These are phyloP conservation scores for Achaetomium macrosporum DNA, from an alignment of 2,329 filamentous ascomycete species.

Conservation along the genomic window DNA sequence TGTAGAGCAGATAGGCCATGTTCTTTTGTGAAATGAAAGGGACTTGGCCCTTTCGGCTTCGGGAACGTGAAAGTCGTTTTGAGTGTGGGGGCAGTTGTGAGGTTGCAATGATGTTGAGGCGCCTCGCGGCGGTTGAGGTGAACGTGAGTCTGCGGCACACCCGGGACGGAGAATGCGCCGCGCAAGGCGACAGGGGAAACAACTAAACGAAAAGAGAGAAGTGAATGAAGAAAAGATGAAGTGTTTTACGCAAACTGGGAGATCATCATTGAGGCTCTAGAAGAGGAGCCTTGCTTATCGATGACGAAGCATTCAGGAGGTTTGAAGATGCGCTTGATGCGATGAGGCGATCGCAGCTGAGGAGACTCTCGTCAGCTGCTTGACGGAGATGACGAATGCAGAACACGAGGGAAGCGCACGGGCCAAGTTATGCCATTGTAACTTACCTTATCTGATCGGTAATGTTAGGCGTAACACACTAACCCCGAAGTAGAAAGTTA, in stretches of 20 bases:
- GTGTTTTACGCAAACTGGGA: not conserved
- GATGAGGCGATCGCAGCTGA: not conserved
- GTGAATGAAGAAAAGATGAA: conserved; percentile 13
- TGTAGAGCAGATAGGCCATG: conserved; percentile 76
- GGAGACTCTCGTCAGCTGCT: not conserved
- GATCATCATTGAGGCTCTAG: conserved; percentile 9
- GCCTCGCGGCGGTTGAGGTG: not conserved
- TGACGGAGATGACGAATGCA: conserved; percentile 10
- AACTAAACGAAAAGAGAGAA: not conserved
- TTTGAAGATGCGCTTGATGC: not conserved
- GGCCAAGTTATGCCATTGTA: not conserved
- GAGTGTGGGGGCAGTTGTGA: not conserved
- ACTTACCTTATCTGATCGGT: not conserved
- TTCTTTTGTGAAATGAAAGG: not conserved
- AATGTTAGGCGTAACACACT: not conserved
- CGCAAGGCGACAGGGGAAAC: not conserved
- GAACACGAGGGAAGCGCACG: conserved; percentile 6
- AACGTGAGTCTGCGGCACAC: not conserved
- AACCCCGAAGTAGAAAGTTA: conserved; percentile 20
- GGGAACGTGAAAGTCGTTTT: not conserved
- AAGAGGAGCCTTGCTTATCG: not conserved
- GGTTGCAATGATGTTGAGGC: too few relatives aligned
- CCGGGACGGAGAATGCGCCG: conserved; percentile 5
- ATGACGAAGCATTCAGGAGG: conserved; percentile 11
- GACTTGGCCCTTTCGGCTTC: not conserved